A percentile compares a stretch with the other conserved stretches of the same genome.
Conservation (phyloP, 1,139 yeast genomes). For the Saccharomycopsis crataegensis region DNA sequence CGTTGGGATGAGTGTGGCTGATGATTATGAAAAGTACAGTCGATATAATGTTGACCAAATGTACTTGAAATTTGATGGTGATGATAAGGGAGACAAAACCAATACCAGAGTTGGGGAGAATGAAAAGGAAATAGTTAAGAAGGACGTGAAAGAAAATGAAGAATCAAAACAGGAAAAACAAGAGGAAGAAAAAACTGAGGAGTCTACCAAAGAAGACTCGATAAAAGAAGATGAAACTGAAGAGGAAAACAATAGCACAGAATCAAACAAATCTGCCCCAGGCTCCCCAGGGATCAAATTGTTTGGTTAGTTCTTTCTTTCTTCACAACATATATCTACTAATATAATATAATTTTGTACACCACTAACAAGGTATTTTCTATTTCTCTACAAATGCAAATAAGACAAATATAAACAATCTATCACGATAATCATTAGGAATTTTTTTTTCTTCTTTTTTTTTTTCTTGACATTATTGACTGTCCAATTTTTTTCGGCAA, state of each 20-base stretch:
- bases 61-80: slow-evolving; percentile 34
- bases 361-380: too few relatives aligned
- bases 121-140: background rate
- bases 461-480: background rate
- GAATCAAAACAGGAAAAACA: background rate
- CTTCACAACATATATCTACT: too few relatives aligned
- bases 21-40: slow-evolving; percentile 48
- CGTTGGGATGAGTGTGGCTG: slow-evolving; percentile 75
- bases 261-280: too few relatives aligned
- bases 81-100: background rate
- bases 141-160: background rate
- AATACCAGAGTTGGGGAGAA: background rate
- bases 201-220: background rate
- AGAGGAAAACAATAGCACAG: too few relatives aligned
- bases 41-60: slow-evolving; percentile 57
- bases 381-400: too few relatives aligned
- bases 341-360: too few relatives aligned
- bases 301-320: too few relatives aligned
- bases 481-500: slow-evolving; percentile 1
- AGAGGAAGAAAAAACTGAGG: slow-evolving; percentile 1
- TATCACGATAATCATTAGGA: too few relatives aligned
- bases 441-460: too few relatives aligned
- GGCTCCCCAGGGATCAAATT: too few relatives aligned
- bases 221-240: too few relatives aligned
- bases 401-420: too few relatives aligned